These are phyloP conservation scores for Brettanomyces naardenensis DNA, from an alignment of 805 yeast genomes.

Conservation along the genomic window DNA sequence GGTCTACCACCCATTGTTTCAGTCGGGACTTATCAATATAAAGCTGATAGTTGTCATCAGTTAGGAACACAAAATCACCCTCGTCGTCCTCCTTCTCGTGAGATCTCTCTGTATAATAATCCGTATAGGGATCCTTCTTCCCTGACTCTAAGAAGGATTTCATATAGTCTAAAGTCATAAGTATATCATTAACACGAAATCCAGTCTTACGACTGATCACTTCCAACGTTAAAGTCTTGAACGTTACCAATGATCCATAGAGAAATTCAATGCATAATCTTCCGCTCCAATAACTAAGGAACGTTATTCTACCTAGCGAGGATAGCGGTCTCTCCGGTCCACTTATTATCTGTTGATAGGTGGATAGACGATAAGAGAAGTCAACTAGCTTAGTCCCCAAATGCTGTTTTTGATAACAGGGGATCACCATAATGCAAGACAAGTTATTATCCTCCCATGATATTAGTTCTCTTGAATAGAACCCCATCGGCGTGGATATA, in stretches of 20 bases:
- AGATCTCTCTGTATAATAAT: slow-evolving; percentile 19
- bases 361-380: slow-evolving; percentile 72
- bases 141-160: slow-evolving; percentile 28
- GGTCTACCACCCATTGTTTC: slow-evolving; percentile 21
- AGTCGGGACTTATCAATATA: slow-evolving; percentile 18
- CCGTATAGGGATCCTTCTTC: slow-evolving; percentile 17
- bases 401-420: slow-evolving; percentile 78
- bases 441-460: slow-evolving; percentile 78
- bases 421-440: slow-evolving; percentile 87
- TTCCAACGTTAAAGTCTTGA: slow-evolving; percentile 32
- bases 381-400: slow-evolving; percentile 77
- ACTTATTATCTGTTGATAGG: slow-evolving; percentile 53
- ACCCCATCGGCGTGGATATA: slow-evolving; percentile 65
- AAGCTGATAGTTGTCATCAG: slow-evolving; percentile 18
- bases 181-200: slow-evolving; percentile 53
- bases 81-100: slow-evolving; percentile 4
- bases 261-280: slow-evolving; percentile 36
- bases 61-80: slow-evolving; percentile 15
- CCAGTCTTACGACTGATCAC: slow-evolving; percentile 52
- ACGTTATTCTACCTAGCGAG: slow-evolving; percentile 68
- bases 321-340: slow-evolving; percentile 94
- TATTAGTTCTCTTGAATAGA: slow-evolving; percentile 79
- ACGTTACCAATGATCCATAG: slow-evolving; percentile 30
- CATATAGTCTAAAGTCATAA: slow-evolving; percentile 53
- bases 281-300: slow-evolving; percentile 69